These are phyloP conservation scores for Picochlorum sp. DNA, from an alignment of 139 green algal genomes.

Conservation along the genomic window DNA sequence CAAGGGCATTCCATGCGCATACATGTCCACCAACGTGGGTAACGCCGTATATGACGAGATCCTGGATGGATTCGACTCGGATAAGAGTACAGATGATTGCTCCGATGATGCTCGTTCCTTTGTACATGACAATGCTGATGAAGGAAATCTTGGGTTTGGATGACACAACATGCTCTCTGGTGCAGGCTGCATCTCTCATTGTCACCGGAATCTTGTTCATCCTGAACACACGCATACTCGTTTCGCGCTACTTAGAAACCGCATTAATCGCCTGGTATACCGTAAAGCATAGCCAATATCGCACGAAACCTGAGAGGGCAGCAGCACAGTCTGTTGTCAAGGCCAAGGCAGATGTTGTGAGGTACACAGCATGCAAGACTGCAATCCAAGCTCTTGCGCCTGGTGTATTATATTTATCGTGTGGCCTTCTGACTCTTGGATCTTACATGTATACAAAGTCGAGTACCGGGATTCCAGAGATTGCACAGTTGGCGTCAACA, in stretches of 20 bases:
- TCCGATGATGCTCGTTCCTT: background rate
- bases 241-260: conserved; percentile 22
- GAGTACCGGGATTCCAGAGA: background rate
- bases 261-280: conserved; percentile 20
- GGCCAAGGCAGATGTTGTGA: conserved; percentile 9
- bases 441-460: conserved; percentile 1
- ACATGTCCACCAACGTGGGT: conserved; percentile 4
- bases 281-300: conserved; percentile 18
- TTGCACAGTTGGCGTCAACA: background rate
- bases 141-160: background rate
- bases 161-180: background rate
- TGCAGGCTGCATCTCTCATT: conserved; percentile 5
- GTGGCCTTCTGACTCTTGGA: background rate
- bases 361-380: background rate
- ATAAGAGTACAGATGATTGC: conserved; percentile 18
- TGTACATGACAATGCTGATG: background rate
- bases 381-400: background rate
- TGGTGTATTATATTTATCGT: background rate
- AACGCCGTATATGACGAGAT: background rate
- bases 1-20: conserved; percentile 7
- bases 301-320: conserved; percentile 5
- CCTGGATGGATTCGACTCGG: background rate
- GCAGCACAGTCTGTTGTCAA: conserved; percentile 8
- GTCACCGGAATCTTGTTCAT: background rate
- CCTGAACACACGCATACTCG: conserved; percentile 6